phyloP scores from a whole-genome alignment of 768 basidiomycete genomes.

The Amanita thiersii region DNA sequence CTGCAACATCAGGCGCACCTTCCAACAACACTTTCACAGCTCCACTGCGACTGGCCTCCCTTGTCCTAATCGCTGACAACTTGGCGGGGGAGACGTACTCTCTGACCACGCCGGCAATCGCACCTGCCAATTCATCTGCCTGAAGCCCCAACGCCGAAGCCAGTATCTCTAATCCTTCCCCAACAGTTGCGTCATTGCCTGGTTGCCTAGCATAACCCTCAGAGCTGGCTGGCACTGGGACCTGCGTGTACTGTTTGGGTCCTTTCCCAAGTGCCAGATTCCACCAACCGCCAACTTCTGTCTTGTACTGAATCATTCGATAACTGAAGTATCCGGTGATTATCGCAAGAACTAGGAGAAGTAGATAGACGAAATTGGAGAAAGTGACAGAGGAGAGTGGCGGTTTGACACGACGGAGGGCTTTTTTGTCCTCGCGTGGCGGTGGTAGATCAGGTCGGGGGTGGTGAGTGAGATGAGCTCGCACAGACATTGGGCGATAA shows the following conservation, averaged over 20 bases:
- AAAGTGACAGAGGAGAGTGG: too few species aligned
- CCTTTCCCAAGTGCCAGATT: slow-evolving; percentile 34
- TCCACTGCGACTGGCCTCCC: slow-evolving; percentile 36
- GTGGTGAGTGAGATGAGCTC: too few species aligned
- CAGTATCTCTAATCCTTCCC: slow-evolving; percentile 49
- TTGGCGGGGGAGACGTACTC: slow-evolving; percentile 54
- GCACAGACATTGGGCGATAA: too few species aligned
- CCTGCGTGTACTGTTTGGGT: slow-evolving; percentile 13
- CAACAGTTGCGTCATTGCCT: slow-evolving; percentile 23
- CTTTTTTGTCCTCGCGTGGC: too few species aligned
- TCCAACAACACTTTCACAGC: slow-evolving; percentile 33
- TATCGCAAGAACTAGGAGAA: slow-evolving; percentile 32
- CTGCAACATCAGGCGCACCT: slow-evolving; percentile 13
- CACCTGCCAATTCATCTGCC: slow-evolving; percentile 50
- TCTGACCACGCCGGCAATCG: slow-evolving; percentile 52
- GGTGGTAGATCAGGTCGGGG: too few species aligned
- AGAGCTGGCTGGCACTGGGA: slow-evolving; percentile 1
- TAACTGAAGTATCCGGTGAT: slow-evolving; percentile 45
- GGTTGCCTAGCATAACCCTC: slow-evolving; percentile 5
- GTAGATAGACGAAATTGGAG: slow-evolving; percentile 44
- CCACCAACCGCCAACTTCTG: slow-evolving; percentile 58
- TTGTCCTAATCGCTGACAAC: slow-evolving; percentile 43
- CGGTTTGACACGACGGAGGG: too few species aligned
- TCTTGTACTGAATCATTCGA: slow-evolving; percentile 37
- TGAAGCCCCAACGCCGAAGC: slow-evolving; percentile 58